A percentile compares a stretch with the other conserved stretches of the same genome.
These are phyloP conservation scores for Trametes sp. DNA, from an alignment of 1,284 basidiomycete genomes.

Conservation along the genomic window DNA sequence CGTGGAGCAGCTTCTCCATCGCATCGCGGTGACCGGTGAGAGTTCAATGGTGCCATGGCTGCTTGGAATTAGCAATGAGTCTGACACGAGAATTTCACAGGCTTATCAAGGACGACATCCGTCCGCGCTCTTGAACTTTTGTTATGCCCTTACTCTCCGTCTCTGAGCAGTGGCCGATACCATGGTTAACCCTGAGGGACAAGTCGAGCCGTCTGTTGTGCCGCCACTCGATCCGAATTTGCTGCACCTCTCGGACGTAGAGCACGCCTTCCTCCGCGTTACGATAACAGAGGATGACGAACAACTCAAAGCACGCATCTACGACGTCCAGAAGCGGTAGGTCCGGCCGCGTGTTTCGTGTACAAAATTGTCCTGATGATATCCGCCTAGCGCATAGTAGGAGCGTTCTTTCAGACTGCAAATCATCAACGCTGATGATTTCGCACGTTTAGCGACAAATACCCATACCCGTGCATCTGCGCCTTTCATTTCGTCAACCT, in stretches of 20 bases:
- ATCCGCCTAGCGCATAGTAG: constrained; percentile 42
- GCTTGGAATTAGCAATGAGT: neutral
- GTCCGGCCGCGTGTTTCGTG: no score
- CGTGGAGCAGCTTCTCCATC: no score
- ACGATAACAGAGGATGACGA: constrained; percentile 37
- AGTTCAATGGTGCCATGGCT: no score
- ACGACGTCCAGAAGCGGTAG: constrained; percentile 42
- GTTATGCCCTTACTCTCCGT: no score
- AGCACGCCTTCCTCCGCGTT: constrained; percentile 38
- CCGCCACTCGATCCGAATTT: constrained; percentile 39
- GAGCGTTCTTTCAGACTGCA: neutral
- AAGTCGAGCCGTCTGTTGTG: constrained; percentile 30
- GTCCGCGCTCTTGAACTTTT: neutral
- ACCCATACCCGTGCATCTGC: constrained; percentile 48
- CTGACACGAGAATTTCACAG: neutral
- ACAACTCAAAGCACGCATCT: constrained; percentile 32
- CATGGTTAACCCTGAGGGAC: constrained; percentile 25
- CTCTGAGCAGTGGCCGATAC: neutral
- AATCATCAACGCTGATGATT: neutral
- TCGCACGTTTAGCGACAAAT: constrained; percentile 34
- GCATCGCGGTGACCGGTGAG: no score
- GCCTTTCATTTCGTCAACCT: constrained; percentile 43
- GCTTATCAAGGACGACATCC: neutral
- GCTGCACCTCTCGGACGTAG: constrained; percentile 32
- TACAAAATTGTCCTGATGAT: no score